phyloP scores from a whole-genome alignment of 345 rosid species.

The Pistacia atlantica region DNA sequence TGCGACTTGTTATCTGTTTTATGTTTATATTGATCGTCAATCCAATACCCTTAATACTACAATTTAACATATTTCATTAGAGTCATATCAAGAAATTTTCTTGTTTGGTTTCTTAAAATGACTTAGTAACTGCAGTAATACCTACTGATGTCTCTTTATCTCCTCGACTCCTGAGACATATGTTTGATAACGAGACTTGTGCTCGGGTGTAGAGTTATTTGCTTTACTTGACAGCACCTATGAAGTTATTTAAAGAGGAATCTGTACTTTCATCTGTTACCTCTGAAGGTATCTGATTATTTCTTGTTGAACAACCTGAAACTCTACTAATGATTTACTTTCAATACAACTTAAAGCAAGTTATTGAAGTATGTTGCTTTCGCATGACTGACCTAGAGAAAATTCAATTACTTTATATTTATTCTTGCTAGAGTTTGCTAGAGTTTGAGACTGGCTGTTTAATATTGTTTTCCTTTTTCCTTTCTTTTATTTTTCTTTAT shows the following conservation, averaged over 20 bases:
- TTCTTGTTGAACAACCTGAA: not conserved
- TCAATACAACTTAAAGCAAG: not conserved
- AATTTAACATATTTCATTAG: too few relatives aligned
- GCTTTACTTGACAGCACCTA: slow-evolving; percentile 91
- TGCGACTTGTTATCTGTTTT: too few relatives aligned
- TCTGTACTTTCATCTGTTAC: slow-evolving; percentile 40
- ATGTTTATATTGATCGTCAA: too few relatives aligned
- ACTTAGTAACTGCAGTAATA: too few relatives aligned
- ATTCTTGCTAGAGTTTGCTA: not conserved
- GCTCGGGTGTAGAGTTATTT: slow-evolving; percentile 94
- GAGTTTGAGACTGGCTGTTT: not conserved
- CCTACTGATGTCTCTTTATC: too few relatives aligned
- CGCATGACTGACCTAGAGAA: slow-evolving; percentile 6
- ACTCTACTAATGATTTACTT: not conserved
- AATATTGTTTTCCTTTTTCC: not conserved
- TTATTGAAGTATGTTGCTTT: not conserved
- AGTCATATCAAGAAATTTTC: too few relatives aligned
- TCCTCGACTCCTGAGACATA: slow-evolving; percentile 81
- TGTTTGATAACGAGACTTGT: slow-evolving; percentile 96
- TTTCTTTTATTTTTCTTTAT: not conserved
- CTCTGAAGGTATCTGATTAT: not conserved
- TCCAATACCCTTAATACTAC: too few relatives aligned
- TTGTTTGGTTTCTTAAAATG: too few relatives aligned
- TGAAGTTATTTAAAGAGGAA: slow-evolving; percentile 81
- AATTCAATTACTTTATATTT: not conserved